Evolutionary conservation across 139 green algal species (phyloP).

Genomic region (Pedinophyceae sp.): DNA sequence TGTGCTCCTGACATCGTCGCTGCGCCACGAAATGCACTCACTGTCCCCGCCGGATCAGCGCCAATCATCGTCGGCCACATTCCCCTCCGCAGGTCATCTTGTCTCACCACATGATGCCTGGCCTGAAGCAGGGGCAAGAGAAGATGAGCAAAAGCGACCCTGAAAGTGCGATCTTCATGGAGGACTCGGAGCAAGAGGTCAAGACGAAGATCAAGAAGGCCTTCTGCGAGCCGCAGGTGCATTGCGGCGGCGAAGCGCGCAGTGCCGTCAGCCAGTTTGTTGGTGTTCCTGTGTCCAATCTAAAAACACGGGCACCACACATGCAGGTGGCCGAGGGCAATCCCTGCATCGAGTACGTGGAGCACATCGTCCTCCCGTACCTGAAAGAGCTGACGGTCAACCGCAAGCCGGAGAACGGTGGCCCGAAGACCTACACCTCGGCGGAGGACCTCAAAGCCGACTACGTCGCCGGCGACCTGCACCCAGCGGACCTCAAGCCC

Average conservation of each 20-base stretch:
- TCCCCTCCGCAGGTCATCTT: too few species aligned
- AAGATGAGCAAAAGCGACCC: slow-evolving; percentile 99
- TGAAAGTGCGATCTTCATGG: slow-evolving; percentile 95
- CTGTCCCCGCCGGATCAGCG: too few species aligned
- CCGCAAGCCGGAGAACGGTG: slow-evolving; percentile 56
- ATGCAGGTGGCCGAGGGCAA: slow-evolving; percentile 59
- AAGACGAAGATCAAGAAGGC: slow-evolving; percentile 97
- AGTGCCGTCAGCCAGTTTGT: neutral
- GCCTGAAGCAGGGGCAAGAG: slow-evolving; percentile 83
- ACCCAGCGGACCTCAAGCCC: slow-evolving; percentile 55
- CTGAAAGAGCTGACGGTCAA: slow-evolving; percentile 57
- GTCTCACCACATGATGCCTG: slow-evolving; percentile 86
- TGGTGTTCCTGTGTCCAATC: neutral
- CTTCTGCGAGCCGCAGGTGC: slow-evolving; percentile 86
- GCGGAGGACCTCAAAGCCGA: slow-evolving; percentile 61
- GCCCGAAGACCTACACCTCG: slow-evolving; percentile 55
- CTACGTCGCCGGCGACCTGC: slow-evolving; percentile 48
- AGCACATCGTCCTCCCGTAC: slow-evolving; percentile 86
- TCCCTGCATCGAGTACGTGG: slow-evolving; percentile 86
- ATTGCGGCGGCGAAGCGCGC: too few species aligned
- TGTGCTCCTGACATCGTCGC: too few species aligned
- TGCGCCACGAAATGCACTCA: too few species aligned
- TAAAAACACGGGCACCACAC: slow-evolving; percentile 2
- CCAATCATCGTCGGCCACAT: too few species aligned
- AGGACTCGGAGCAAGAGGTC: slow-evolving; percentile 81